Evolutionary conservation across 495 filamentous ascomycete genomes (phyloP).

Genomic region (Monascus purpureus): DNA sequence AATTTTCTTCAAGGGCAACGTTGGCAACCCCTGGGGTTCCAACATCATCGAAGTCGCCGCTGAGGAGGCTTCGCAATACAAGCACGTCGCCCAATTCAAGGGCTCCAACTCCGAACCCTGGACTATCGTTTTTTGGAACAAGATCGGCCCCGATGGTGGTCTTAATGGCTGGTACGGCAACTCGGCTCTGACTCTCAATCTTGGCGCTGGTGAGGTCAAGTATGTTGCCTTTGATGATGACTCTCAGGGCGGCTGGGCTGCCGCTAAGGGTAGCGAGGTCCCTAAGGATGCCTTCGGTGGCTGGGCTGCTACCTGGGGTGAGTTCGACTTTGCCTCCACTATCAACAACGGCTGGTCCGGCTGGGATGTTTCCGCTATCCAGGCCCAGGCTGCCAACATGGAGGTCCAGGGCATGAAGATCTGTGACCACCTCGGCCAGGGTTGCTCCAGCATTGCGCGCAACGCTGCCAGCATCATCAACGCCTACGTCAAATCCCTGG

Average conservation of each 20-base stretch:
- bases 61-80: slow-evolving; percentile 21
- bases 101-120: slow-evolving; percentile 24
- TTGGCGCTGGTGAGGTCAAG: slow-evolving; percentile 22
- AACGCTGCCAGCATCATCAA: slow-evolving; percentile 11
- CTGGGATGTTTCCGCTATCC: slow-evolving; percentile 43
- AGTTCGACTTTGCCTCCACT: slow-evolving; percentile 37
- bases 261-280: slow-evolving; percentile 16
- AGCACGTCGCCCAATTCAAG: slow-evolving; percentile 32
- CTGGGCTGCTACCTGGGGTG: slow-evolving; percentile 37
- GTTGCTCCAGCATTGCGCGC: slow-evolving; percentile 23
- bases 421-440: slow-evolving; percentile 15
- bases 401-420: slow-evolving; percentile 29
- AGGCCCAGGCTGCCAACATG: slow-evolving; percentile 16
- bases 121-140: slow-evolving; percentile 41
- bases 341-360: slow-evolving; percentile 31
- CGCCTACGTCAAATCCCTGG: slow-evolving; percentile 21
- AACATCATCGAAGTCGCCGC: slow-evolving; percentile 35
- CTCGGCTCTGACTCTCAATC: slow-evolving; percentile 25
- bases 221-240: slow-evolving; percentile 36
- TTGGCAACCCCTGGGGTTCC: slow-evolving; percentile 37
- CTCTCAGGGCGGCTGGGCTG: slow-evolving; percentile 27
- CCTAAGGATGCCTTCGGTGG: slow-evolving; percentile 16
- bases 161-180: slow-evolving; percentile 28
- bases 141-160: slow-evolving; percentile 21
- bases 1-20: slow-evolving; percentile 18